Percentiles rank a stretch among this genome's conserved stretches.
Conservation (phyloP, 352 stramenopile genomes). For the Pythium dissotocum region DNA sequence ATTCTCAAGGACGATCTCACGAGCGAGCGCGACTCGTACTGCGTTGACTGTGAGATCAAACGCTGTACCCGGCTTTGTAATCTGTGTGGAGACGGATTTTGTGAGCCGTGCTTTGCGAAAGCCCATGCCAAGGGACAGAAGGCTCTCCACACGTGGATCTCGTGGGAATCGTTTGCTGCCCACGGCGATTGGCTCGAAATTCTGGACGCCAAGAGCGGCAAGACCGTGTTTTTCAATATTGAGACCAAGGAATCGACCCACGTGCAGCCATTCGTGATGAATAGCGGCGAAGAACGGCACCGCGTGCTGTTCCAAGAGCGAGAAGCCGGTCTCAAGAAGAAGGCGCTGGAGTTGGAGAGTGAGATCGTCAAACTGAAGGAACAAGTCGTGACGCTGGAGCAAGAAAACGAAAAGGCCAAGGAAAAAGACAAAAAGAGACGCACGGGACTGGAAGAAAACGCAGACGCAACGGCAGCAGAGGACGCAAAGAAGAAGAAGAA, state of each 20-base stretch:
- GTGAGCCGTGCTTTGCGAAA: constrained; percentile 51
- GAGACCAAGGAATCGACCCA: constrained; percentile 75
- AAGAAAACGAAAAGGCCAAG: constrained; percentile 33
- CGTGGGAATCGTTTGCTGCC: constrained; percentile 50
- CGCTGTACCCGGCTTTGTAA: constrained; percentile 59
- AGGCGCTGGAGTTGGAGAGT: constrained; percentile 57
- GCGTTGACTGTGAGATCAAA: constrained; percentile 65
- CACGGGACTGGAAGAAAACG: not conserved
- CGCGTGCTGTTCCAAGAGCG: constrained; percentile 52
- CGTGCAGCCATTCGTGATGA: constrained; percentile 48
- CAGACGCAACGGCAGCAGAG: constrained; percentile 6
- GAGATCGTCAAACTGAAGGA: constrained; percentile 72
- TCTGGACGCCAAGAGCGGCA: constrained; percentile 43
- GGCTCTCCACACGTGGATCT: constrained; percentile 57
- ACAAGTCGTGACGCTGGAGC: constrained; percentile 45
- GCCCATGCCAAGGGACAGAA: constrained; percentile 65
- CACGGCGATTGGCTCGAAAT: constrained; percentile 79
- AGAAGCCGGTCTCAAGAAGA: constrained; percentile 51
- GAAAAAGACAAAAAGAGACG: constrained; percentile 8
- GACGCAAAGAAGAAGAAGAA: constrained; percentile 12
- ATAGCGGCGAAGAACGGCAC: constrained; percentile 58
- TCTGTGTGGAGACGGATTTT: constrained; percentile 78
- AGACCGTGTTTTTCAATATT: constrained; percentile 71
- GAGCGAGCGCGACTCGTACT: constrained; percentile 60
- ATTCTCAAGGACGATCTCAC: constrained; percentile 58